Conservation (phyloP, 2,329 filamentous ascomycete genomes). For the Ceratocystis variospora region DNA sequence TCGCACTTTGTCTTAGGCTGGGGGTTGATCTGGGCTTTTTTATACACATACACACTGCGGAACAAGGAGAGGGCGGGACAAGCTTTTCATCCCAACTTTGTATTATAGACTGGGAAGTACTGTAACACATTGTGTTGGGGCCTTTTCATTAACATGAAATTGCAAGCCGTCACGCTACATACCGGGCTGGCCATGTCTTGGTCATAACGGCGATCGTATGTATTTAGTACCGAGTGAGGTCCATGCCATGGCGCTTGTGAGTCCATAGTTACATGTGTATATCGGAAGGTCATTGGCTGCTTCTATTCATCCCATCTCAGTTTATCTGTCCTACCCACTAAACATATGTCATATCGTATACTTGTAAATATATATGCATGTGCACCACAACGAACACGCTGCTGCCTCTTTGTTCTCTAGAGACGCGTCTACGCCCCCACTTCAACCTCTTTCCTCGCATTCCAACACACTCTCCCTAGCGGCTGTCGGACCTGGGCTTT, state of each 20-base stretch:
- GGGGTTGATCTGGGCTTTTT: background rate
- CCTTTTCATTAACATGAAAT: too few relatives aligned
- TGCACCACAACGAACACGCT: background rate
- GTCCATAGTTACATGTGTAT: background rate
- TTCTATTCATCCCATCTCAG: background rate
- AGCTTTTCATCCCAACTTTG: background rate
- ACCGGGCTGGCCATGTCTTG: too few relatives aligned
- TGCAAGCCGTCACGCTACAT: too few relatives aligned
- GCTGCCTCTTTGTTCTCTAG: background rate
- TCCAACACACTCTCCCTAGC: background rate
- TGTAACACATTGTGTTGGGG: background rate
- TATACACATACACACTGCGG: background rate
- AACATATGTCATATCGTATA: background rate
- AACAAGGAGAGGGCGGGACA: background rate
- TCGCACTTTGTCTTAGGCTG: background rate
- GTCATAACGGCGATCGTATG: too few relatives aligned
- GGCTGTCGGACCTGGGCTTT: background rate
- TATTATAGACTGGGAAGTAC: background rate
- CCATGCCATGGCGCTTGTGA: too few relatives aligned
- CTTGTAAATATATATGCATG: background rate
- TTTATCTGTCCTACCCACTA: background rate
- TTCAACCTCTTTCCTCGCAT: background rate
- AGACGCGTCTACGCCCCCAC: background rate
- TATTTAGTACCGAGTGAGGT: too few relatives aligned
- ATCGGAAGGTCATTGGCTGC: background rate